Conservation (phyloP, 2,329 filamentous ascomycete species). For the Microcyclospora tardicrescens region DNA sequence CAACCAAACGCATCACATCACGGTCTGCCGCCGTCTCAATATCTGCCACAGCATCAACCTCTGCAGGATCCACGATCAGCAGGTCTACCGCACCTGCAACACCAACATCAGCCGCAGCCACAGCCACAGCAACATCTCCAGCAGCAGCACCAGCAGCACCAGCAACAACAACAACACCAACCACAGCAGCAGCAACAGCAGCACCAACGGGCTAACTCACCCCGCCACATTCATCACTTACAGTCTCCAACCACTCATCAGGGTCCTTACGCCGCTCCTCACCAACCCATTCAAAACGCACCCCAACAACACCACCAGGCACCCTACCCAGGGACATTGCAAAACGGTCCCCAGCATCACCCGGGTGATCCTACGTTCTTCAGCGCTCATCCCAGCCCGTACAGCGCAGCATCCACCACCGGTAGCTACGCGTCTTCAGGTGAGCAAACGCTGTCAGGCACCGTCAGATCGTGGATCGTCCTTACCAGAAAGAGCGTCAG, state of each 20-base stretch:
- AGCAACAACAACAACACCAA: slow-evolving; percentile 15
- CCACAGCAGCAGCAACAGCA: slow-evolving; percentile 14
- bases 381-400: slow-evolving; percentile 66
- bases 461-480: background rate
- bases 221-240: slow-evolving; percentile 45
- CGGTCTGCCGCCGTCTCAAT: slow-evolving; percentile 45
- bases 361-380: slow-evolving; percentile 60
- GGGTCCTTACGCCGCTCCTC: slow-evolving; percentile 54
- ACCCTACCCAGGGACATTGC: slow-evolving; percentile 55
- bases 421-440: slow-evolving; percentile 80
- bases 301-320: slow-evolving; percentile 38
- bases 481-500: background rate
- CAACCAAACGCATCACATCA: slow-evolving; percentile 31
- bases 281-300: slow-evolving; percentile 47
- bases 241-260: slow-evolving; percentile 36
- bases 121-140: slow-evolving; percentile 19
- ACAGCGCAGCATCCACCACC: slow-evolving; percentile 68
- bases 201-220: slow-evolving; percentile 45
- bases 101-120: slow-evolving; percentile 26
- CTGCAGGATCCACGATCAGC: slow-evolving; percentile 59
- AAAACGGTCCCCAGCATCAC: slow-evolving; percentile 48
- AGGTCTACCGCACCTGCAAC: slow-evolving; percentile 56
- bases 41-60: slow-evolving; percentile 36
- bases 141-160: background rate
- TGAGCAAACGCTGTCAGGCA: slow-evolving; percentile 35